Evolutionary conservation across 495 filamentous ascomycete species (phyloP), one percentile per base, ranked within the genome.

Genomic region (Astrocystis sublimbata): DNA sequence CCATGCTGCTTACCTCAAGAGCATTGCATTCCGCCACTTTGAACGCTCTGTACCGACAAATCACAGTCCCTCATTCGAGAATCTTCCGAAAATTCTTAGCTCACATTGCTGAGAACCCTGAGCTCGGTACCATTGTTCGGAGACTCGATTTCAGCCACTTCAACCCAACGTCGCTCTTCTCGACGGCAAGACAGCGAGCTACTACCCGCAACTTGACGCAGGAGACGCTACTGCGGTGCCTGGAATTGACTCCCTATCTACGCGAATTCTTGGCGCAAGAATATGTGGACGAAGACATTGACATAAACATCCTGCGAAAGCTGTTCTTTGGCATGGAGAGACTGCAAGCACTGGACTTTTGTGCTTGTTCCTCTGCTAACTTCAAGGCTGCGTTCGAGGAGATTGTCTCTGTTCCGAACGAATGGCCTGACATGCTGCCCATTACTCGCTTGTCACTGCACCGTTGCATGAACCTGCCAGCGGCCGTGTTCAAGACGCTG

Each of bases 121-220:
- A 86, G 12, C 79, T 93, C 52, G 91, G 92, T 17, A 89, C 87
- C 33, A 85, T 94, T 55, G 90, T 94, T 36, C 85, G 88, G 52
- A 87, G 92, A 41, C 77, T 94, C 28, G 92, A 96, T 75, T 92
- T 96, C 73, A 92, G 90, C 43, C 90, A 93, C 78, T 93, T 93
- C 75, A 94, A 91, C 69, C 91, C 91, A 6, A 83, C 90, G 17
- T 90, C 90, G 26, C 79, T 92, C 36, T 92, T 92, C 67, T 84
- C 88, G 51, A 93, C 89, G 45, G 89, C 85, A 66, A 86, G 89
- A 75, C 89, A 92, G 84, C 90, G 92, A 46, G 78, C 83, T 38
- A 85, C 91, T 73, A 90, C 92, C 65, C 88, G 88, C 73, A 93
- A 93, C 72, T 74, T 96, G 67, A 96, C 91, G 26, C 81, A 89